Conservation (phyloP, 1,284 basidiomycete species). For the Heterobasidion irregulare region DNA sequence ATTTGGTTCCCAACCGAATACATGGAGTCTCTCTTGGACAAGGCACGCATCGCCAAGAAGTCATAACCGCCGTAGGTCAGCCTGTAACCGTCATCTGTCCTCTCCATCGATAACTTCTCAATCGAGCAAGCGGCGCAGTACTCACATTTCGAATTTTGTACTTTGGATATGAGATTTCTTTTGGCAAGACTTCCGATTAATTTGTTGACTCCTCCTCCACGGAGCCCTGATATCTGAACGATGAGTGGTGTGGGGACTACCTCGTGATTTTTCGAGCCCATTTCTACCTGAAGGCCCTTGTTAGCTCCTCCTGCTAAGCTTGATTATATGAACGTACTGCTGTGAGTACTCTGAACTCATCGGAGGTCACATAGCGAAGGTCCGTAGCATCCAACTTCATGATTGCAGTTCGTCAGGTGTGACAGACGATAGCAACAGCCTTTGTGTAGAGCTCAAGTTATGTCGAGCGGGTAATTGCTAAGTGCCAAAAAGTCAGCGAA, state of each 20-base stretch:
- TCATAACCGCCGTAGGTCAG: slow-evolving; percentile 98
- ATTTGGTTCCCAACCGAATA: slow-evolving; percentile 94
- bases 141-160: slow-evolving; percentile 89
- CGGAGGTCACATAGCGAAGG: slow-evolving; percentile 84
- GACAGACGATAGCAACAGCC: too few relatives aligned
- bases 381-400: slow-evolving; percentile 97
- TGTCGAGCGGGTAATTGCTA: background rate
- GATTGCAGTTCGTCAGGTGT: background rate
- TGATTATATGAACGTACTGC: slow-evolving; percentile 51
- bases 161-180: slow-evolving; percentile 82
- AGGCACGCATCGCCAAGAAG: slow-evolving; percentile 87
- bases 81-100: slow-evolving; percentile 89
- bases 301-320: slow-evolving; percentile 1
- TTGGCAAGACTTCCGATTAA: slow-evolving; percentile 86
- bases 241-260: slow-evolving; percentile 88
- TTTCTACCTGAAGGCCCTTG: slow-evolving; percentile 66
- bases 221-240: slow-evolving; percentile 84
- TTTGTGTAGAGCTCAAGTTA: background rate
- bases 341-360: slow-evolving; percentile 92
- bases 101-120: background rate
- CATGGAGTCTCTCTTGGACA: slow-evolving; percentile 84
- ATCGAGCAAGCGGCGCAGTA: slow-evolving; percentile 3
- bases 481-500: too few relatives aligned
- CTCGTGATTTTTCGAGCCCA: slow-evolving; percentile 98
- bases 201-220: slow-evolving; percentile 93